A percentile compares a stretch with the other conserved stretches of the same genome.
Conservation (phyloP, 2,329 filamentous ascomycete species). For the Plenodomus biglobosus region DNA sequence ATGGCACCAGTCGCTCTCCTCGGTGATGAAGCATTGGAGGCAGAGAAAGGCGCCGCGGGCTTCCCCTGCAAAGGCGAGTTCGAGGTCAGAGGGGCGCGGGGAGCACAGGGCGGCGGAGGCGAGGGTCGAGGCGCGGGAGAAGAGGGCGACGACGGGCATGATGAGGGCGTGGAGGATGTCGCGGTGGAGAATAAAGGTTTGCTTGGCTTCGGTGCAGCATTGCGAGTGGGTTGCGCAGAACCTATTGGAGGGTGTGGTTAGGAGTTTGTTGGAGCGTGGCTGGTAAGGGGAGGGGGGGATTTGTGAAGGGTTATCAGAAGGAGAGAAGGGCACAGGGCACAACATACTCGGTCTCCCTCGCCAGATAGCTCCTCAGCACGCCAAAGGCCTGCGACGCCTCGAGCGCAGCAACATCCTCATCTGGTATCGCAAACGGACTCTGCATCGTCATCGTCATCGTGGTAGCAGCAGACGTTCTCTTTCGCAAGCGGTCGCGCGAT, state of each 20-base stretch:
- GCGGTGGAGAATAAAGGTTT: constrained; percentile 56
- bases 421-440: constrained; percentile 49
- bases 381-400: constrained; percentile 47
- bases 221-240: constrained; percentile 49
- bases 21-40: constrained; percentile 60
- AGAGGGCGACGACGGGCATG: constrained; percentile 60
- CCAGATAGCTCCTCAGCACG: constrained; percentile 48
- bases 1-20: constrained; percentile 60
- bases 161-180: constrained; percentile 62
- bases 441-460: constrained; percentile 11
- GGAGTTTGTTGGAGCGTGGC: constrained; percentile 1
- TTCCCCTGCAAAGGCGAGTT: constrained; percentile 59
- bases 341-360: constrained; percentile 46
- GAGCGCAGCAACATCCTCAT: constrained; percentile 46
- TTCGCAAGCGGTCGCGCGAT: constrained; percentile 5
- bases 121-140: constrained; percentile 56
- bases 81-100: constrained; percentile 54
- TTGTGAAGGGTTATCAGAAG: too few relatives aligned
- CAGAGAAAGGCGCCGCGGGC: constrained; percentile 61
- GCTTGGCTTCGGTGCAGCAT: constrained; percentile 35
- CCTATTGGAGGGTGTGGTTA: constrained; percentile 25
- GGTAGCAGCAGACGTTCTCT: not conserved
- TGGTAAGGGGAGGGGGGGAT: not conserved
- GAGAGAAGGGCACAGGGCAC: constrained; percentile 4
- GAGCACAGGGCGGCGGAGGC: constrained; percentile 55